A percentile compares a stretch with the other conserved stretches of the same genome.
phyloP scores from a whole-genome alignment of 805 yeast genomes.

The Kuraishia capsulata region DNA sequence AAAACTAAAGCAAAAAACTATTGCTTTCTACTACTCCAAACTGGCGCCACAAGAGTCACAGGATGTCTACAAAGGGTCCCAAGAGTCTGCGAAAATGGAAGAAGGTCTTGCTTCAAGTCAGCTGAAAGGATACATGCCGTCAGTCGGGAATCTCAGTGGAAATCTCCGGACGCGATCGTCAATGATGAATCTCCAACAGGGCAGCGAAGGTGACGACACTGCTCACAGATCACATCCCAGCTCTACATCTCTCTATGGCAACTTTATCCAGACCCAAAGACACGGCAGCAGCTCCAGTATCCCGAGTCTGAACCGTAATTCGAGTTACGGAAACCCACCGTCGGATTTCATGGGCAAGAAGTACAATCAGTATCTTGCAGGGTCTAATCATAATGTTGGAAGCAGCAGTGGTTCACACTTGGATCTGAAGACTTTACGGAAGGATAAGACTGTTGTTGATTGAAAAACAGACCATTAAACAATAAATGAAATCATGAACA shows the following conservation, averaged over 20 bases:
- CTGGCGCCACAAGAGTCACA: background rate
- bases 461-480: no score
- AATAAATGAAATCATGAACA: no score
- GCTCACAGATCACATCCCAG: background rate
- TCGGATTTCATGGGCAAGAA: constrained; percentile 3
- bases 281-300: background rate
- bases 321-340: background rate
- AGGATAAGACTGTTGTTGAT: background rate
- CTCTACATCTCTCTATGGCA: background rate
- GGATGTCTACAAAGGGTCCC: background rate
- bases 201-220: background rate
- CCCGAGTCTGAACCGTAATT: background rate
- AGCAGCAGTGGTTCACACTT: background rate
- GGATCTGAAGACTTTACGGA: constrained; percentile 1
- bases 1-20: background rate
- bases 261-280: background rate
- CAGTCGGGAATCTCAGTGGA: background rate
- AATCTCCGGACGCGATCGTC: background rate
- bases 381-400: background rate
- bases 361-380: constrained; percentile 2
- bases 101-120: background rate
- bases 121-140: background rate
- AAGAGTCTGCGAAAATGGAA: background rate
- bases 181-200: background rate
- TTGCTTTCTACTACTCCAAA: background rate